These are phyloP conservation scores for Dryas drummondii DNA, from an alignment of 306 rosid species.

Conservation along the genomic window DNA sequence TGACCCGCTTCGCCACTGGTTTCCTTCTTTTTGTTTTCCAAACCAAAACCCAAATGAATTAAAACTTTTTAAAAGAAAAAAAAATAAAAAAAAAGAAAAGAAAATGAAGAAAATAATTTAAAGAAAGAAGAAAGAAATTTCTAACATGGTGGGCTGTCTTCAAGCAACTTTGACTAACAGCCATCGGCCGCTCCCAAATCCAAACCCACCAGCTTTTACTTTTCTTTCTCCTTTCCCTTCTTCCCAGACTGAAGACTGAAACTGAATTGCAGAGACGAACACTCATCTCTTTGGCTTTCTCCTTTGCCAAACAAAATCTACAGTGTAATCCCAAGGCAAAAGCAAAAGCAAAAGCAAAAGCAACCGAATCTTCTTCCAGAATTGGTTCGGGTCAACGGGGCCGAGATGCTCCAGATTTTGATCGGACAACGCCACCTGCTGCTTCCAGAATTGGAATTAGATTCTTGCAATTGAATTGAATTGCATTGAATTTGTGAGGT, in stretches of 20 bases:
- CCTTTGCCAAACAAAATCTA: not conserved
- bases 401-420: slow-evolving; percentile 4
- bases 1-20: no score
- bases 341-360: not conserved
- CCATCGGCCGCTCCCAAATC: not conserved
- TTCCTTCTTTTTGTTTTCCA: no score
- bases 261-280: not conserved
- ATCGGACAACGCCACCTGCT: slow-evolving; percentile 11
- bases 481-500: slow-evolving; percentile 21
- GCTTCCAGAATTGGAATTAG: not conserved
- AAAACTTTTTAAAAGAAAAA: not conserved
- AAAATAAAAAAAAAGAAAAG: not conserved
- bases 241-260: not conserved
- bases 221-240: not conserved
- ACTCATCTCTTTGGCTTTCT: not conserved
- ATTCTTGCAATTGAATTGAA: not conserved
- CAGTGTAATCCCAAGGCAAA: not conserved
- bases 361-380: not conserved
- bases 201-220: not conserved
- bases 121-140: not conserved
- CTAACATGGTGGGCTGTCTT: slow-evolving; percentile 15
- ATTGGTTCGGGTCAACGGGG: not conserved
- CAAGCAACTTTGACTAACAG: slow-evolving; percentile 4
- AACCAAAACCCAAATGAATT: no score
- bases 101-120: not conserved